Conservation (phyloP, 352 stramenopile species). For the Globisporangium radiosum region DNA sequence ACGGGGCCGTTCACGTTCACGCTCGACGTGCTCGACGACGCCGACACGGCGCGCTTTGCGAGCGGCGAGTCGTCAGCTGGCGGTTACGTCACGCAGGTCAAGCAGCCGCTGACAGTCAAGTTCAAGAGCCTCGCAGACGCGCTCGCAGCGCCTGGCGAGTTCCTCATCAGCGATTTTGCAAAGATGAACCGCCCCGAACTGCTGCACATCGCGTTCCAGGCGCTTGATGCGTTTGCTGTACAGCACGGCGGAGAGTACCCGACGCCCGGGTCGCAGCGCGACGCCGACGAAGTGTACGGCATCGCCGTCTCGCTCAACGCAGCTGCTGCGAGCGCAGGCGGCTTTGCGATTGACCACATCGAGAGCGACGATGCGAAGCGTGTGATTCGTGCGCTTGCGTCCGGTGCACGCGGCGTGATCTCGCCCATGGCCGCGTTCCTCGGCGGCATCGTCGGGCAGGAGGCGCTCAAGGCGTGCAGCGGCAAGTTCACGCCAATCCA, state of each 20-base stretch:
- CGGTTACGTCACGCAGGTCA: constrained; percentile 93
- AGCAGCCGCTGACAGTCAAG: constrained; percentile 90
- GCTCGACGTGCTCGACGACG: constrained; percentile 73
- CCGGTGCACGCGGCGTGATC: constrained; percentile 88
- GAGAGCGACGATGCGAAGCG: constrained; percentile 65
- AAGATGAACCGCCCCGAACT: constrained; percentile 93
- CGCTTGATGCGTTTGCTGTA: constrained; percentile 79
- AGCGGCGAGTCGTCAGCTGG: constrained; percentile 57
- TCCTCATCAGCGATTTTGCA: constrained; percentile 97
- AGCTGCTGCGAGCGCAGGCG: constrained; percentile 57
- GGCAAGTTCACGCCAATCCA: constrained; percentile 99
- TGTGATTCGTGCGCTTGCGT: constrained; percentile 73
- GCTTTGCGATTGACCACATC: constrained; percentile 56
- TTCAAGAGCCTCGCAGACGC: constrained; percentile 90
- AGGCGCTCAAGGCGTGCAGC: constrained; percentile 97
- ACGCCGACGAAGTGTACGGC: constrained; percentile 85
- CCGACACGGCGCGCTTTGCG: constrained; percentile 64
- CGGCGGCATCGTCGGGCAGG: constrained; percentile 96
- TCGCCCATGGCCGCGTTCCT: constrained; percentile 96
- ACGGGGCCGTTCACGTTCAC: constrained; percentile 97
- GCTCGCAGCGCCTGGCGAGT: constrained; percentile 88
- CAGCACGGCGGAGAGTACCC: constrained; percentile 76
- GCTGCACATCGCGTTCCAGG: constrained; percentile 88
- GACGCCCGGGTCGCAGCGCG: constrained; percentile 74
- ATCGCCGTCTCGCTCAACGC: constrained; percentile 71